These are phyloP conservation scores for Phytophthora macrochlamydospora DNA, from an alignment of 352 stramenopile genomes.

Conservation along the genomic window DNA sequence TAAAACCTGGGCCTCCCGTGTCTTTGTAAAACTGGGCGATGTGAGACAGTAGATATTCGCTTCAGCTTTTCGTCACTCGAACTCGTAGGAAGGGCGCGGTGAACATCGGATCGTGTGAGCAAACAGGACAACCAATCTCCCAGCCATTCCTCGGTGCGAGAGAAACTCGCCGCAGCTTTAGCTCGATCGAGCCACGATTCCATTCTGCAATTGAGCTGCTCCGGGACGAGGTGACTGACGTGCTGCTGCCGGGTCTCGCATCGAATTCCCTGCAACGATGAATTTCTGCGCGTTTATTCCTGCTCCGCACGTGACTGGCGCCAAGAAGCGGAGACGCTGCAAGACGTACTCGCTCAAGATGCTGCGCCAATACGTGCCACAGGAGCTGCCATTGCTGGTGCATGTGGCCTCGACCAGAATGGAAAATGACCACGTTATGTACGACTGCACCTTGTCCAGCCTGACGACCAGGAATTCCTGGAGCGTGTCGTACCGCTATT, in stretches of 20 bases:
- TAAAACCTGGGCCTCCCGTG: too few species aligned
- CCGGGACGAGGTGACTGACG: not conserved
- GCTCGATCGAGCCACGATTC: not conserved
- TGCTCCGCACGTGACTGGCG: not conserved
- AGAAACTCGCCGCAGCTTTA: slow-evolving; percentile 13
- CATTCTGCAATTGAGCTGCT: slow-evolving; percentile 21
- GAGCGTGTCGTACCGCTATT: slow-evolving; percentile 66
- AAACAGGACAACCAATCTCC: slow-evolving; percentile 8
- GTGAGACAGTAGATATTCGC: too few species aligned
- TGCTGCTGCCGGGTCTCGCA: slow-evolving; percentile 14
- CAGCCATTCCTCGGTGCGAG: slow-evolving; percentile 20
- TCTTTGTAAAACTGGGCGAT: too few species aligned
- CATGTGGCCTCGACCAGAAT: slow-evolving; percentile 41
- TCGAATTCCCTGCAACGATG: slow-evolving; percentile 10
- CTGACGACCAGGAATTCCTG: slow-evolving; percentile 51
- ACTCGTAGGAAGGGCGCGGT: slow-evolving; percentile 6
- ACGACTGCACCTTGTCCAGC: slow-evolving; percentile 57
- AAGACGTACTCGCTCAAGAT: slow-evolving; percentile 61
- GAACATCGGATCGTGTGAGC: slow-evolving; percentile 33
- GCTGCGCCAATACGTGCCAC: slow-evolving; percentile 38
- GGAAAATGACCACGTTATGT: slow-evolving; percentile 47
- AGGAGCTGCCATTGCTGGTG: slow-evolving; percentile 55
- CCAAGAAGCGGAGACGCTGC: slow-evolving; percentile 31
- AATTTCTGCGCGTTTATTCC: slow-evolving; percentile 31
- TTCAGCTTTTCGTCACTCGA: slow-evolving; percentile 3